These are phyloP conservation scores for Asclepias syriaca DNA, from an alignment of 257 asterid genomes.

Conservation along the genomic window DNA sequence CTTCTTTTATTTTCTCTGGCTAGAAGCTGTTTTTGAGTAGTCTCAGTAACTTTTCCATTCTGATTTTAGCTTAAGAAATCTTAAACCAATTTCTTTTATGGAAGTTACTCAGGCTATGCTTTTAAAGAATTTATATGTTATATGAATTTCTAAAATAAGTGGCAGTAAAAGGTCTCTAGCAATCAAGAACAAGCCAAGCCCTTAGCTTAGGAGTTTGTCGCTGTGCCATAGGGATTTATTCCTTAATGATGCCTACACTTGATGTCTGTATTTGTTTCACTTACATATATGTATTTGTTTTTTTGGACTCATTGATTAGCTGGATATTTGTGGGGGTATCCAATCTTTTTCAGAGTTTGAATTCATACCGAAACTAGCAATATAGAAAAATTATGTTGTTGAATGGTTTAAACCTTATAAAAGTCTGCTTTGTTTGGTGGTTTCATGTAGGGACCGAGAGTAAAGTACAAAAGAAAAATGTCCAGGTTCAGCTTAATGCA, in stretches of 20 bases:
- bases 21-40: not conserved
- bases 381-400: not conserved
- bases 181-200: not conserved
- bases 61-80: not conserved
- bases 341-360: not conserved
- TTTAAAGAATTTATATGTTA: not conserved
- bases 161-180: not conserved
- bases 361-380: not conserved
- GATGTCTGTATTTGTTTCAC: not conserved
- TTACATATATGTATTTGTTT: not conserved
- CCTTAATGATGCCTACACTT: not conserved
- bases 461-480: slow-evolving; percentile 6
- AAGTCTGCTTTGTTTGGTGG: not conserved
- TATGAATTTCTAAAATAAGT: not conserved
- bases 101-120: not conserved
- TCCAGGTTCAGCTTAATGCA: slow-evolving; percentile 16
- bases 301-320: not conserved
- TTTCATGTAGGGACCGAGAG: slow-evolving; percentile 15
- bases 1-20: not conserved
- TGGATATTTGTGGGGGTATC: slow-evolving; percentile 2
- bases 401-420: slow-evolving; percentile 4
- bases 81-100: too few species aligned
- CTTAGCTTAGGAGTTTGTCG: not conserved
- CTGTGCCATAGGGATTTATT: not conserved
- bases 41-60: not conserved